These are phyloP conservation scores for Suillus brevipes DNA, from an alignment of 768 basidiomycete genomes.

Conservation along the genomic window DNA sequence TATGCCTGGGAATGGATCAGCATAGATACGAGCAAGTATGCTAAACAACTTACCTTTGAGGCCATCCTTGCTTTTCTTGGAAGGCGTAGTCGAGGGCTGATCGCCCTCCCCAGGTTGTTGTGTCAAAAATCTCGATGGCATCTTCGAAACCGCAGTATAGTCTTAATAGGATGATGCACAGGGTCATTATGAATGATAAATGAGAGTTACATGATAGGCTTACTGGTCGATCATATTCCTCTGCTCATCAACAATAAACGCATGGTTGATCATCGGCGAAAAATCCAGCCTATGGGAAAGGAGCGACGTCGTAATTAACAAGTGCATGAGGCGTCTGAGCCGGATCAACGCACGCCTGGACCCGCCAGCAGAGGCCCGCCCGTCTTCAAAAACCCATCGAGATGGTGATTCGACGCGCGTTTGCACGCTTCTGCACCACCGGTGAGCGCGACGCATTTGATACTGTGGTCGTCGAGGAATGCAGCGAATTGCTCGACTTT, in stretches of 20 bases:
- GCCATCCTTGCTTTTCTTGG: too few relatives aligned
- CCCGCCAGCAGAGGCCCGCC: slow-evolving; percentile 10
- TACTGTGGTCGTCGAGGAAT: slow-evolving; percentile 59
- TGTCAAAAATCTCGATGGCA: too few relatives aligned
- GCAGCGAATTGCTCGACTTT: slow-evolving; percentile 63
- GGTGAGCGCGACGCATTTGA: slow-evolving; percentile 67
- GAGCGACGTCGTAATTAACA: slow-evolving; percentile 87
- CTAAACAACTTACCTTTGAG: background rate
- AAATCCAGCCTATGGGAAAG: slow-evolving; percentile 92
- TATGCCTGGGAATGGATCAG: slow-evolving; percentile 56
- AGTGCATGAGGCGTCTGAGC: slow-evolving; percentile 60
- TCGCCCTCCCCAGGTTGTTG: too few relatives aligned
- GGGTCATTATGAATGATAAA: too few relatives aligned
- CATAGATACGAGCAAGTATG: slow-evolving; percentile 7
- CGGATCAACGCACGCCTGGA: slow-evolving; percentile 21
- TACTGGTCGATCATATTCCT: slow-evolving; percentile 90
- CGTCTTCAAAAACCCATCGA: slow-evolving; percentile 68
- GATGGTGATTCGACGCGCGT: slow-evolving; percentile 71
- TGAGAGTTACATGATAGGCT: too few relatives aligned
- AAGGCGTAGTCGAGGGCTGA: too few relatives aligned
- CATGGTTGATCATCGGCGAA: slow-evolving; percentile 69
- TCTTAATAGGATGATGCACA: too few relatives aligned
- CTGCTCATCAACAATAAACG: slow-evolving; percentile 87
- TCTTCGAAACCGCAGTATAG: too few relatives aligned
- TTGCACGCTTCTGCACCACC: slow-evolving; percentile 57